Conservation (phyloP, 2,329 filamentous ascomycete genomes). For the Gremmenia infestans region DNA sequence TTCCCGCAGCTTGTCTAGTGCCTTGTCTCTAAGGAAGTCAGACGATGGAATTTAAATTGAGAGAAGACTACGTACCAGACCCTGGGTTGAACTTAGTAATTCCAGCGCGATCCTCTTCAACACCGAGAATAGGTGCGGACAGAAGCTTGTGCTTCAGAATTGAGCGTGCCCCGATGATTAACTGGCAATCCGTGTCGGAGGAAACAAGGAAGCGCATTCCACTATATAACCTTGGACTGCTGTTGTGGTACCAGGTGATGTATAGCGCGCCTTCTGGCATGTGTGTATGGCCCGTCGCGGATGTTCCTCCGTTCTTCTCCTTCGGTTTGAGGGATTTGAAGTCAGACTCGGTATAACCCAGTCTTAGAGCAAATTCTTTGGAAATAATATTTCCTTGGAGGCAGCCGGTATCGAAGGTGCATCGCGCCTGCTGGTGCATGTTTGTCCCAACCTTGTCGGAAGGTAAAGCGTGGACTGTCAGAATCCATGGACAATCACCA, state of each 20-base stretch:
- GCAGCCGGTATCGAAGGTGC: conserved; percentile 7
- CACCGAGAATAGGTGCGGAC: conserved; percentile 1
- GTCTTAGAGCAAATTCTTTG: not conserved
- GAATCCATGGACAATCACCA: conserved; percentile 2
- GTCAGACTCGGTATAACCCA: conserved; percentile 1
- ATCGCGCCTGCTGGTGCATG: conserved; percentile 16
- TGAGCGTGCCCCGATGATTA: conserved; percentile 10
- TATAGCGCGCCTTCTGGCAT: conserved; percentile 2
- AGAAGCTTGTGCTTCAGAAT: conserved; percentile 8
- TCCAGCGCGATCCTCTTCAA: not conserved
- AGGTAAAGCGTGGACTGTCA: not conserved
- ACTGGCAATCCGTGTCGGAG: conserved; percentile 3
- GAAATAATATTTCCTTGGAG: conserved; percentile 10
- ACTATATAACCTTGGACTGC: conserved; percentile 5
- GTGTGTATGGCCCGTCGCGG: conserved; percentile 1
- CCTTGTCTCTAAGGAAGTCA: not conserved
- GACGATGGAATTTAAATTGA: not conserved
- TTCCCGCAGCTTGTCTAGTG: not conserved
- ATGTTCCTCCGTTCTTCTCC: conserved; percentile 1
- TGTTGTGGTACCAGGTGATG: conserved; percentile 10
- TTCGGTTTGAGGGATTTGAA: not conserved
- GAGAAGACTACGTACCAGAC: not conserved
- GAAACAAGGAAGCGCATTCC: conserved; percentile 13
- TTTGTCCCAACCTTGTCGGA: conserved; percentile 36
- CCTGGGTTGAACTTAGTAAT: not conserved